Evolutionary conservation across 1,139 yeast genomes (phyloP).

Genomic region (Tardiomyces digboiensis): DNA sequence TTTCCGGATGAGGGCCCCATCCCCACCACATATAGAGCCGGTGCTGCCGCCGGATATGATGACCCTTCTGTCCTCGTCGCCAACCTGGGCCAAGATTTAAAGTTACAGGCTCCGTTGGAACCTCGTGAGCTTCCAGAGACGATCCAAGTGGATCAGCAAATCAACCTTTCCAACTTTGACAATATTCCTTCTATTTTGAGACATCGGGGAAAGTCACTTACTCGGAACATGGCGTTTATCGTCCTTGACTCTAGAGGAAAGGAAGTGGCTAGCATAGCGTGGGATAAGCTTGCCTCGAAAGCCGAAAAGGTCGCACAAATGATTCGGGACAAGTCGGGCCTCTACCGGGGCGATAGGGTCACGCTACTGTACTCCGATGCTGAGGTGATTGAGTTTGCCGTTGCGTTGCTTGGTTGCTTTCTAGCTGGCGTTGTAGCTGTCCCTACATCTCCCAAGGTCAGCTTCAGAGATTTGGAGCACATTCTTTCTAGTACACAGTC

Average conservation of each 20-base stretch:
- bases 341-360: slow-evolving; percentile 77
- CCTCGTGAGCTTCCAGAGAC: slow-evolving; percentile 32
- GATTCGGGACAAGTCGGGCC: slow-evolving; percentile 61
- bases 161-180: slow-evolving; percentile 35
- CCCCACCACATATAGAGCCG: neutral
- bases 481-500: slow-evolving; percentile 70
- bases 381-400: slow-evolving; percentile 78
- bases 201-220: slow-evolving; percentile 57
- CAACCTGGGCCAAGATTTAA: slow-evolving; percentile 6
- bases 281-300: slow-evolving; percentile 82
- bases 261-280: slow-evolving; percentile 63
- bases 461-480: slow-evolving; percentile 52
- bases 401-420: slow-evolving; percentile 86
- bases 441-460: slow-evolving; percentile 46
- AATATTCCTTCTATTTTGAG: slow-evolving; percentile 65
- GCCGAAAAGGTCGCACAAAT: slow-evolving; percentile 89
- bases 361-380: slow-evolving; percentile 73
- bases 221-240: slow-evolving; percentile 61
- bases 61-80: slow-evolving; percentile 2
- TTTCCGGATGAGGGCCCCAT: neutral
- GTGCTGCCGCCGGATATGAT: neutral
- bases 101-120: slow-evolving; percentile 30
- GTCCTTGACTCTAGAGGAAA: slow-evolving; percentile 73
- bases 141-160: slow-evolving; percentile 27
- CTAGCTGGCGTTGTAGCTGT: slow-evolving; percentile 93